These are phyloP conservation scores for Aspergillus nanangensis DNA, from an alignment of 495 filamentous ascomycete species.

Conservation along the genomic window DNA sequence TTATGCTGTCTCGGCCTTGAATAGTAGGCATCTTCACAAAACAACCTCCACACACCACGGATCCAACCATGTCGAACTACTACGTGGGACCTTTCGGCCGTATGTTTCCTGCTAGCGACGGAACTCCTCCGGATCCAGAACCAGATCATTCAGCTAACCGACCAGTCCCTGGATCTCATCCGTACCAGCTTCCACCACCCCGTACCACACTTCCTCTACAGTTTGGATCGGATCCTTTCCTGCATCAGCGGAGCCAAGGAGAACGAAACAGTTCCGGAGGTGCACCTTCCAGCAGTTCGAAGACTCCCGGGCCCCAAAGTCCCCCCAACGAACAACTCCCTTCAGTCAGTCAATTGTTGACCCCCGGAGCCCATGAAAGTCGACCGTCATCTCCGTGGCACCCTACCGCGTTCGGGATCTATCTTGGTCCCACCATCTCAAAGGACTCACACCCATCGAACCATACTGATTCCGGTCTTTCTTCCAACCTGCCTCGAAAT, in stretches of 20 bases:
- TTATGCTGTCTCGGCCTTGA: too few species aligned
- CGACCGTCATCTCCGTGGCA: constrained; percentile 27
- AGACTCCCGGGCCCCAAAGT: constrained; percentile 15
- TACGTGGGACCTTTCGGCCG: constrained; percentile 46
- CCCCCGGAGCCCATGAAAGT: constrained; percentile 28
- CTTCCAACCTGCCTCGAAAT: constrained; percentile 5
- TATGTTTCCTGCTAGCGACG: constrained; percentile 39
- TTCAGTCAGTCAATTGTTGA: constrained; percentile 45
- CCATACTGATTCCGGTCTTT: constrained; percentile 17
- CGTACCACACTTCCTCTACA: constrained; percentile 35
- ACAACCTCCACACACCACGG: not conserved
- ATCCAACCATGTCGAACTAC: constrained; percentile 37
- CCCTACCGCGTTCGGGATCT: constrained; percentile 19
- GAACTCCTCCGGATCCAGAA: constrained; percentile 24
- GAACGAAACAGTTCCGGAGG: constrained; percentile 23
- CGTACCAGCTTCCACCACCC: constrained; percentile 50
- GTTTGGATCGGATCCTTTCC: constrained; percentile 39
- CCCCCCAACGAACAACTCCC: constrained; percentile 35
- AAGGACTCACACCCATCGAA: constrained; percentile 18
- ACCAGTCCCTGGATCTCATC: constrained; percentile 31
- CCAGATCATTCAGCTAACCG: constrained; percentile 30
- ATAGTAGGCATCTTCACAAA: too few species aligned
- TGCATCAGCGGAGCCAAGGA: constrained; percentile 28
- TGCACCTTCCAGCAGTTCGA: constrained; percentile 9
- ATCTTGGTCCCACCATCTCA: constrained; percentile 13